phyloP scores from a whole-genome alignment of 2,329 filamentous ascomycete species.

The Dendryphion nanum region DNA sequence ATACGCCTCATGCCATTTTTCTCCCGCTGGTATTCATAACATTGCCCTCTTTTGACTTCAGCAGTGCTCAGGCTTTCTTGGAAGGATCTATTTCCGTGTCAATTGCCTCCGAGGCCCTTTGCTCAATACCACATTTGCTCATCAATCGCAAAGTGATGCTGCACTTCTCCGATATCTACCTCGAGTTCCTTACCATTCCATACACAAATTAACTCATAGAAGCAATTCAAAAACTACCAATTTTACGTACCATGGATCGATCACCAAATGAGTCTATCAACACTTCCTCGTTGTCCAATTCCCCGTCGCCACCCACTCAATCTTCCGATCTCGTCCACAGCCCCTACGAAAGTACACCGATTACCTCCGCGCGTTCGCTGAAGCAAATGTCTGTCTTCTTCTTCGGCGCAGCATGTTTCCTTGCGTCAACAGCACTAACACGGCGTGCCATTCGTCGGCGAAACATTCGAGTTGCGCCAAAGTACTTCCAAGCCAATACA shows the following conservation, averaged over 20 bases:
- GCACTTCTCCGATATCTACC: too few relatives aligned
- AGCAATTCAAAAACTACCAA: background rate
- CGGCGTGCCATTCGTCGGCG: slow-evolving; percentile 64
- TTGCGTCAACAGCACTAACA: slow-evolving; percentile 66
- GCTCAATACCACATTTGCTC: too few relatives aligned
- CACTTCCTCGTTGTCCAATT: slow-evolving; percentile 17
- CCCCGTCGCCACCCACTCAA: slow-evolving; percentile 15
- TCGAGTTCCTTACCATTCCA: background rate
- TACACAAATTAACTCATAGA: background rate
- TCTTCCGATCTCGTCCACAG: slow-evolving; percentile 17
- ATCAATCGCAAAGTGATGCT: too few relatives aligned
- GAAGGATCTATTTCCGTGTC: too few relatives aligned
- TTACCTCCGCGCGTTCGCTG: slow-evolving; percentile 51
- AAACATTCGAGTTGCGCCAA: slow-evolving; percentile 60
- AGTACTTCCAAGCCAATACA: slow-evolving; percentile 67
- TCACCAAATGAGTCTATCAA: slow-evolving; percentile 18
- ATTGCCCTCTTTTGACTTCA: too few relatives aligned
- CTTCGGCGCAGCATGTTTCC: slow-evolving; percentile 73
- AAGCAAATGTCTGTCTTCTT: slow-evolving; percentile 69
- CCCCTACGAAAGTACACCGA: slow-evolving; percentile 27
- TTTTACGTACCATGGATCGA: background rate
- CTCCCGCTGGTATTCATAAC: too few relatives aligned
- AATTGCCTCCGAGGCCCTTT: too few relatives aligned
- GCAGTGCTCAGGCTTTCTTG: too few relatives aligned
- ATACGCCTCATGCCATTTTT: too few relatives aligned